Percentiles rank a stretch among this genome's conserved stretches.
Evolutionary conservation across 1,139 yeast species (phyloP).

Genomic region (Hyphopichia buzzinii): DNA sequence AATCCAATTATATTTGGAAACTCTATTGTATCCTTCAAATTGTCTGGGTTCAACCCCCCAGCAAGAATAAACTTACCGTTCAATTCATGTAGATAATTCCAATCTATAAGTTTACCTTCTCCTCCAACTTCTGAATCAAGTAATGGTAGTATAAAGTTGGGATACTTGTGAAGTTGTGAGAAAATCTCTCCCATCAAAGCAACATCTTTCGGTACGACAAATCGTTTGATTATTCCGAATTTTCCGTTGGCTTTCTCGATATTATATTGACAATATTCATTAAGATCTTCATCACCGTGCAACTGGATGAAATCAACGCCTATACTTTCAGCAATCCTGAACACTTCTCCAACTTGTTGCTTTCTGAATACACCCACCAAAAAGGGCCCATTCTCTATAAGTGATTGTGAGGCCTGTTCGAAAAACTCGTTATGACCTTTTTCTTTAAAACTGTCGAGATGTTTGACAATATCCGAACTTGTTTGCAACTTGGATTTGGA

Average conservation of each 20-base stretch:
- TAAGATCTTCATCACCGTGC: slow-evolving; percentile 79
- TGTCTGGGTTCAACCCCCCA: slow-evolving; percentile 82
- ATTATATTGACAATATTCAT: slow-evolving; percentile 46
- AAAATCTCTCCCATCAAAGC: slow-evolving; percentile 21
- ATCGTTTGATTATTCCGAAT: slow-evolving; percentile 71
- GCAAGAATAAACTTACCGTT: slow-evolving; percentile 66
- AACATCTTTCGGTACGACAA: slow-evolving; percentile 57
- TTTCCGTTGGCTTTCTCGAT: slow-evolving; percentile 19
- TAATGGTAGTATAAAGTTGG: slow-evolving; percentile 53
- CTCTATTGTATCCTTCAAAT: slow-evolving; percentile 53
- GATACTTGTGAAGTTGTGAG: slow-evolving; percentile 9
- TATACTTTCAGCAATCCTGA: slow-evolving; percentile 42
- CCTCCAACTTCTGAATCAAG: slow-evolving; percentile 92
- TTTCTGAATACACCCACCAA: slow-evolving; percentile 90
- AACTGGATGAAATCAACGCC: slow-evolving; percentile 78
- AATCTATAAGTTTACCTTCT: slow-evolving; percentile 75
- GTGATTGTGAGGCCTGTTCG: slow-evolving; percentile 21
- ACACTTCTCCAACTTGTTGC: slow-evolving; percentile 66
- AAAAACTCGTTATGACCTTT: slow-evolving; percentile 32
- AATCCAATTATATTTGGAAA: slow-evolving; percentile 68
- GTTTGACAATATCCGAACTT: slow-evolving; percentile 17
- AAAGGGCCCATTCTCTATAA: slow-evolving; percentile 59
- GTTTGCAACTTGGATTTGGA: slow-evolving; percentile 17
- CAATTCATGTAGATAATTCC: slow-evolving; percentile 46
- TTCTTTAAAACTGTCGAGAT: slow-evolving; percentile 15